These are phyloP conservation scores for Bryopsis sp. DNA, from an alignment of 139 green algal genomes.

Conservation along the genomic window DNA sequence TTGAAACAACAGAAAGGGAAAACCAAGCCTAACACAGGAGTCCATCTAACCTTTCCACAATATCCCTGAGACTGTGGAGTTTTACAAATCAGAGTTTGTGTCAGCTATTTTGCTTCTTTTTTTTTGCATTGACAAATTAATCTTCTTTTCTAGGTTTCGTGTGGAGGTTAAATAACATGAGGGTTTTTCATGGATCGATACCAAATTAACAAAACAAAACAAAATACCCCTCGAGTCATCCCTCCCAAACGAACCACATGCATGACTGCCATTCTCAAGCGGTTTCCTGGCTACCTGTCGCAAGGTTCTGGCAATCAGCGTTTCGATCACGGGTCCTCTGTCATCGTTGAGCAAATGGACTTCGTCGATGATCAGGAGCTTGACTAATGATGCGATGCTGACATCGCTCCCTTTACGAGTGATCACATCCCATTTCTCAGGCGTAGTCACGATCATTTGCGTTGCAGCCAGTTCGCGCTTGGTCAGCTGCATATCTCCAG, in stretches of 20 bases:
- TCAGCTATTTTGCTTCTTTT: too few species aligned
- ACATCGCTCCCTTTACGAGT: constrained; percentile 88
- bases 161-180: too few species aligned
- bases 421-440: constrained; percentile 99
- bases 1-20: neutral
- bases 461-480: constrained; percentile 91
- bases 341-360: constrained; percentile 97
- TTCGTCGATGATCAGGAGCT: constrained; percentile 90
- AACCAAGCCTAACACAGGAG: too few species aligned
- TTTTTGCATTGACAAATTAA: too few species aligned
- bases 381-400: constrained; percentile 58
- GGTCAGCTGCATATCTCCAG: constrained; percentile 90
- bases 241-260: too few species aligned
- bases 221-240: too few species aligned
- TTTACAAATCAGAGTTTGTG: too few species aligned
- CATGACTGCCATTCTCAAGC: neutral
- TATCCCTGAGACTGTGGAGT: too few species aligned
- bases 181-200: too few species aligned
- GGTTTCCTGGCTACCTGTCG: constrained; percentile 77
- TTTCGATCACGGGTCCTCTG: constrained; percentile 94
- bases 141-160: too few species aligned
- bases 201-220: too few species aligned
- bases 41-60: too few species aligned
- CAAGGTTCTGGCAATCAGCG: constrained; percentile 87
- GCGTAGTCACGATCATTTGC: constrained; percentile 98